Evolutionary conservation across 495 filamentous ascomycete species (phyloP), one percentile per base, ranked within the genome.

Genomic region (Podospora pseudopauciseta): DNA sequence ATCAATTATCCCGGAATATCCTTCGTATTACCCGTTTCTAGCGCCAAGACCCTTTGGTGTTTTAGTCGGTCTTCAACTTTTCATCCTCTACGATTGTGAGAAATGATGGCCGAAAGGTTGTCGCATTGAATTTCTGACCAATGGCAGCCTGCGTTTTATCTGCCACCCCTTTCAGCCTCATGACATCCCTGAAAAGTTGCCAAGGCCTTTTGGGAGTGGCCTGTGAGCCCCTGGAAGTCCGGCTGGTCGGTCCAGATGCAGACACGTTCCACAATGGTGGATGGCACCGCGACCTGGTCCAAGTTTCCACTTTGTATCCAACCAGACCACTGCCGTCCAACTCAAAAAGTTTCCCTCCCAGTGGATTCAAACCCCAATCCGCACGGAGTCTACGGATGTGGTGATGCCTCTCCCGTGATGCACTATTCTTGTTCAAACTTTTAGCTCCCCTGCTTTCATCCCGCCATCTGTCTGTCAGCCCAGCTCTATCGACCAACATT

Each of bases 261-360:
- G 72, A 75, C 74, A 74, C 72, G 74, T 76, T 76, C 74, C 74
- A 72, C 72, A 64, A 71, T 58, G 65, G 39, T 49, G 39, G 63
- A 67, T 65, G 55, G 65, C 62, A 60, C 39, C 71, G 71, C 68
- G 71, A 70, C 27, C 34, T 32, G 28, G n/a, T 63, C 61, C 44
- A 65, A 58, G 26, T 63, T 49, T 70, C 65, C 68, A 63, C 54
- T 54, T 65, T 54, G 65, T 56, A 63, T 64, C 23, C 70, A 20
- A 30, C 49, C 9, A 20, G 27, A 18, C n/a, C 64, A 34, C 54
- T 32, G 28, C 62, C 39, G 63, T 65, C 61, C n/a, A 57, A 66
- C 66, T 59, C 11, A 66, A 66, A 28, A 55, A 27, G 19, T 57
- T 69, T 64, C 39, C 58, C 28, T 66, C 67, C 64, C 44, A 20